Conservation (phyloP, 176 grass and related monocot genomes). For the Carex myosuroides region DNA sequence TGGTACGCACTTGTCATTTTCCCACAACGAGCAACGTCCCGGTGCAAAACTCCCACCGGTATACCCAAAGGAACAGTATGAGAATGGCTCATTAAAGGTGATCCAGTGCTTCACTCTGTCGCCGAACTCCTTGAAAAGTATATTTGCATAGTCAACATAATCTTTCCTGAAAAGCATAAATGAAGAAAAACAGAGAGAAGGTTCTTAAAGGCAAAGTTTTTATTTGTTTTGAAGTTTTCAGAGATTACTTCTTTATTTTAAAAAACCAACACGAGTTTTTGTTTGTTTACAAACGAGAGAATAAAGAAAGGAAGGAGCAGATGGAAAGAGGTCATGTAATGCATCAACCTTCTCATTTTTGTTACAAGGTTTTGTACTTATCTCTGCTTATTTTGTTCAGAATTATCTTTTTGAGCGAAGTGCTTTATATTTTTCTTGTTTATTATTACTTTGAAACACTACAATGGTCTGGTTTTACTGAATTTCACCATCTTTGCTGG, state of each 20-base stretch:
- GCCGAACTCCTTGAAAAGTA: slow-evolving; percentile 71
- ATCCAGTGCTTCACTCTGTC: slow-evolving; percentile 79
- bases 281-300: neutral
- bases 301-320: neutral
- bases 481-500: neutral
- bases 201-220: neutral
- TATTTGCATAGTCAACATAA: slow-evolving; percentile 38
- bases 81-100: slow-evolving; percentile 48
- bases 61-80: slow-evolving; percentile 34
- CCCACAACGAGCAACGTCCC: slow-evolving; percentile 33
- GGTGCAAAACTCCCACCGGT: slow-evolving; percentile 28
- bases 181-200: neutral
- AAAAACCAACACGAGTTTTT: neutral
- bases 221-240: no score
- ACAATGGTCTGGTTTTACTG: neutral
- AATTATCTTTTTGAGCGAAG: neutral
- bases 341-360: neutral
- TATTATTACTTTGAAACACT: neutral
- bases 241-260: neutral
- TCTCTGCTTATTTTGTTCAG: neutral
- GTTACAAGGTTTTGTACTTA: no score
- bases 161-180: slow-evolving; percentile 43
- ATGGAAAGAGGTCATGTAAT: neutral
- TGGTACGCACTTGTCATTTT: slow-evolving; percentile 17
- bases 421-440: neutral